These are phyloP conservation scores for Boletus vermiculosoides DNA, from an alignment of 768 basidiomycete genomes.

Conservation along the genomic window DNA sequence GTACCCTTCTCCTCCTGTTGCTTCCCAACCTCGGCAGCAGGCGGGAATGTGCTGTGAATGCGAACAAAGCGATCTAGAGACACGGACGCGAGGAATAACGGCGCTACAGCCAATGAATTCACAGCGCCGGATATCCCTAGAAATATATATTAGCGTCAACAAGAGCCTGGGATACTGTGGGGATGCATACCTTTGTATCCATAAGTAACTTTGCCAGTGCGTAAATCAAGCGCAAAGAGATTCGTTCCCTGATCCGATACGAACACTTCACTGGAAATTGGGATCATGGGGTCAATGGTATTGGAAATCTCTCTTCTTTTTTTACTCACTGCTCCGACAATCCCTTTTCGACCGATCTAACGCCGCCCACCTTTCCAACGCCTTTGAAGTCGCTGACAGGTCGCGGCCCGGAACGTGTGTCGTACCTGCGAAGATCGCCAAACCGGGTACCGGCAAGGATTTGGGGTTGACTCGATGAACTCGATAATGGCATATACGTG, in stretches of 20 bases:
- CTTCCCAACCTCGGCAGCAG: conserved; percentile 45
- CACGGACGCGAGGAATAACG: conserved; percentile 55
- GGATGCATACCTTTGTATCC: conserved; percentile 58
- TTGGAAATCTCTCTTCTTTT: neutral
- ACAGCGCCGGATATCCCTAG: conserved; percentile 72
- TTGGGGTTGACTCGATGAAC: conserved; percentile 40
- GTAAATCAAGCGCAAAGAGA: conserved; percentile 64
- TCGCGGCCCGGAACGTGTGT: conserved; percentile 64
- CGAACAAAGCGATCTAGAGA: conserved; percentile 70
- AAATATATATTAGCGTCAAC: conserved; percentile 1
- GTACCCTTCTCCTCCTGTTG: conserved; percentile 57
- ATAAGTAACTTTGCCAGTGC: conserved; percentile 63
- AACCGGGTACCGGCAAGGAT: conserved; percentile 70
- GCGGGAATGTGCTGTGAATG: conserved; percentile 60
- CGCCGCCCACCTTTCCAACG: conserved; percentile 58
- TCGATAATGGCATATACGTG: conserved; percentile 49
- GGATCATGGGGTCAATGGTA: neutral
- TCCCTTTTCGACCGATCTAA: conserved; percentile 59
- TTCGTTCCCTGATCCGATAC: conserved; percentile 64
- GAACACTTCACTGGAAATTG: conserved; percentile 57
- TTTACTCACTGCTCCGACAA: conserved; percentile 59
- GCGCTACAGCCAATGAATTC: conserved; percentile 57
- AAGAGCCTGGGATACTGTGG: neutral
- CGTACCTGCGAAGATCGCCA: conserved; percentile 76
- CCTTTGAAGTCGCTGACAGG: conserved; percentile 69